Evolutionary conservation across 805 yeast species (phyloP).

Genomic region (Hanseniaspora vineae): DNA sequence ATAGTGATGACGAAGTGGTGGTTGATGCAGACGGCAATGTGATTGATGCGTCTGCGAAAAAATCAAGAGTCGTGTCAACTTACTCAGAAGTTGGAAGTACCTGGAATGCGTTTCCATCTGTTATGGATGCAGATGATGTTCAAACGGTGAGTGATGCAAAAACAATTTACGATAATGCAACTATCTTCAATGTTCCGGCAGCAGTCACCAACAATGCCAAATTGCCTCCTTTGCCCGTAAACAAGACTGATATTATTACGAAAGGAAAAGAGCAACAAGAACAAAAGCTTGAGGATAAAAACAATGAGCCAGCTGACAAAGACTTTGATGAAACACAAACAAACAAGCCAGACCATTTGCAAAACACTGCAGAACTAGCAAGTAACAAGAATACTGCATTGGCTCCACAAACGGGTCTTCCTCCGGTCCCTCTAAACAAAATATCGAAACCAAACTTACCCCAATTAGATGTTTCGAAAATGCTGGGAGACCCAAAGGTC

Average conservation of each 20-base stretch:
- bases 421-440: constrained; percentile 19
- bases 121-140: constrained; percentile 11
- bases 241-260: not conserved
- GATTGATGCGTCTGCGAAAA: constrained; percentile 20
- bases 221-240: constrained; percentile 22
- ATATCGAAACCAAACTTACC: constrained; percentile 29
- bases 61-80: constrained; percentile 16
- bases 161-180: constrained; percentile 24
- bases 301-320: not conserved
- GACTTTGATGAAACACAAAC: not conserved
- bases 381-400: too few relatives aligned
- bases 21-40: constrained; percentile 22
- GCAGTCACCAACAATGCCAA: constrained; percentile 14
- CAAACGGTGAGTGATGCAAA: constrained; percentile 21
- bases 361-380: too few relatives aligned
- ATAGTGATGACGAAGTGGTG: constrained; percentile 25
- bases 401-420: too few relatives aligned
- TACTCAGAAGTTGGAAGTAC: constrained; percentile 23
- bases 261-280: not conserved
- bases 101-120: constrained; percentile 25
- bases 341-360: not conserved
- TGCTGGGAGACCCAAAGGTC: constrained; percentile 19
- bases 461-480: constrained; percentile 28
- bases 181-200: constrained; percentile 25
- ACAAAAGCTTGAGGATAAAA: not conserved